Evolutionary conservation across 176 grass and related monocot species (phyloP).

Genomic region (Oryza meyeriana): DNA sequence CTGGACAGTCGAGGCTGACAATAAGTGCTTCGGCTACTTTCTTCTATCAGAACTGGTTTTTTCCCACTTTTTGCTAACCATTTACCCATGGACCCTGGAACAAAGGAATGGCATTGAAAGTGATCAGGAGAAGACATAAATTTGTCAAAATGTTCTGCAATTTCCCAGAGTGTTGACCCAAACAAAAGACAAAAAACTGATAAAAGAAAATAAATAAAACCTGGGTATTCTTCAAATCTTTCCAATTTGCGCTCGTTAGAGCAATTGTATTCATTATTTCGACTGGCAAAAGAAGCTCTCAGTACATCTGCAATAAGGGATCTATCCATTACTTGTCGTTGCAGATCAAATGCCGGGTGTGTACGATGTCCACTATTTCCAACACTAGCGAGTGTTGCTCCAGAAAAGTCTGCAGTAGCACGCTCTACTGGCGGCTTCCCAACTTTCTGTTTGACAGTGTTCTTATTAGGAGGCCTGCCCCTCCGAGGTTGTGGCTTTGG

Average conservation of each 20-base stretch:
- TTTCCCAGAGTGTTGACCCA: background rate
- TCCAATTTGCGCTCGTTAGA: slow-evolving; percentile 43
- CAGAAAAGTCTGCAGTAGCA: slow-evolving; percentile 47
- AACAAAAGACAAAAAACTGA: background rate
- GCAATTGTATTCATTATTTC: slow-evolving; percentile 54
- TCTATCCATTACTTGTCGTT: slow-evolving; percentile 43
- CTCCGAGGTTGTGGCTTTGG: slow-evolving; percentile 64
- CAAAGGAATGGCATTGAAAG: background rate
- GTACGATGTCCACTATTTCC: slow-evolving; percentile 44
- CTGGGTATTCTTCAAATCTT: slow-evolving; percentile 69
- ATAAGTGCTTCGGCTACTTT: slow-evolving; percentile 74
- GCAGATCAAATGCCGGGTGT: slow-evolving; percentile 45
- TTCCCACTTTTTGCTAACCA: slow-evolving; percentile 53
- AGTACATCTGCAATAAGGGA: slow-evolving; percentile 37
- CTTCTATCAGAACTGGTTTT: slow-evolving; percentile 60
- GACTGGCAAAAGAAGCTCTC: slow-evolving; percentile 56
- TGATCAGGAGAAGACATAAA: background rate
- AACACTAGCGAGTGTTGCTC: slow-evolving; percentile 43
- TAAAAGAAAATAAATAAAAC: slow-evolving; percentile 32
- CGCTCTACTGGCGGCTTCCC: slow-evolving; percentile 59
- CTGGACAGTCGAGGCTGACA: slow-evolving; percentile 45
- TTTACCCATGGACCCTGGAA: slow-evolving; percentile 54
- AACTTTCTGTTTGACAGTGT: slow-evolving; percentile 52
- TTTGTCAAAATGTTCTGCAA: background rate
- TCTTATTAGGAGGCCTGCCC: slow-evolving; percentile 79